These are phyloP conservation scores for Suhomyces coccinellae DNA, from an alignment of 1,139 yeast genomes.

Conservation along the genomic window DNA sequence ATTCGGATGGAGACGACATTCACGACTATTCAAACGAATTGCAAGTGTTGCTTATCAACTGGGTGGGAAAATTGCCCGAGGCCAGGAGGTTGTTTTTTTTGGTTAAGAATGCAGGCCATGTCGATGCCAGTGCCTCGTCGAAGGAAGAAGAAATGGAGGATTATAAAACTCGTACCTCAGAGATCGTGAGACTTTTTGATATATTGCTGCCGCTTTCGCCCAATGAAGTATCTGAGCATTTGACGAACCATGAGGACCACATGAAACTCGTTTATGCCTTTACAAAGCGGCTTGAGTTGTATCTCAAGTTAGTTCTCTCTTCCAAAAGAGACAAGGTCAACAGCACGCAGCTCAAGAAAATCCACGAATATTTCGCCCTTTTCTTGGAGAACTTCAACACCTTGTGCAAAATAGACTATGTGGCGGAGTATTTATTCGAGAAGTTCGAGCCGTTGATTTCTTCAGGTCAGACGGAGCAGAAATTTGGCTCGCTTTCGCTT, in stretches of 20 bases:
- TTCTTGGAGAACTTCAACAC: conserved; percentile 32
- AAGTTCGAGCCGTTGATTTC: conserved; percentile 28
- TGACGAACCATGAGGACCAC: conserved; percentile 17
- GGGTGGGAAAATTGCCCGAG: conserved; percentile 54
- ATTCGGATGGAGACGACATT: conserved; percentile 17
- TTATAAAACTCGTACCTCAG: neutral
- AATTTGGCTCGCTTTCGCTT: neutral
- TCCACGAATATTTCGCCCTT: conserved; percentile 23
- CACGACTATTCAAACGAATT: conserved; percentile 57
- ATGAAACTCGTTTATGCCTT: conserved; percentile 10
- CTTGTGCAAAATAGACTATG: conserved; percentile 32
- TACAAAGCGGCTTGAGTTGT: conserved; percentile 18
- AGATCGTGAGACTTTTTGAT: conserved; percentile 5
- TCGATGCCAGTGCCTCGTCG: conserved; percentile 6
- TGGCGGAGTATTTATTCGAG: conserved; percentile 31
- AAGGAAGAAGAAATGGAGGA: conserved; percentile 2
- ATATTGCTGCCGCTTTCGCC: conserved; percentile 12
- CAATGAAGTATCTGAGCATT: conserved; percentile 18
- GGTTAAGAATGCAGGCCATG: conserved; percentile 25
- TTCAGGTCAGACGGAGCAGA: conserved; percentile 16
- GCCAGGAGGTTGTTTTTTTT: conserved; percentile 43
- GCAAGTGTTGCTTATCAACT: conserved; percentile 56
- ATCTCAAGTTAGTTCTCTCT: conserved; percentile 10
- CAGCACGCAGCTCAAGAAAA: neutral
- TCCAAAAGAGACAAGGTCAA: neutral